Conservation (phyloP, 2,329 filamentous ascomycete species). For the Calonectria hongkongensis region DNA sequence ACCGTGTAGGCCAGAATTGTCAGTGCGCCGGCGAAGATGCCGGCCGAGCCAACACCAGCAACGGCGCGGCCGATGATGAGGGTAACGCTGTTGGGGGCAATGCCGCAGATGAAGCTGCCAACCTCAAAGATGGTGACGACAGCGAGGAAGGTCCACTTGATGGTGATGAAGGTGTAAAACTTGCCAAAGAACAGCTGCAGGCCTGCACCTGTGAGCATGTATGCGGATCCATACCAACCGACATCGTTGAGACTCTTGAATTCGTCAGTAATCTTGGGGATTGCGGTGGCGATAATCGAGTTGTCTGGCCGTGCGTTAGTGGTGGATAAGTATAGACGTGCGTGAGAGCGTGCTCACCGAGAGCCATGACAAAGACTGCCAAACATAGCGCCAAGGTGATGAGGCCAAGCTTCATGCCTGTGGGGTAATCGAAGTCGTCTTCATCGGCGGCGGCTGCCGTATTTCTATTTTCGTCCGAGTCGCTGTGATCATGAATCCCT, state of each 20-base stretch:
- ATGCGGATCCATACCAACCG: constrained; percentile 69
- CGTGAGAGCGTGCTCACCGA: constrained; percentile 53
- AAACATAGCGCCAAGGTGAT: constrained; percentile 63
- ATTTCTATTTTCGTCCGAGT: constrained; percentile 1
- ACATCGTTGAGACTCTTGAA: constrained; percentile 68
- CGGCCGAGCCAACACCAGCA: constrained; percentile 64
- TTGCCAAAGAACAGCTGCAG: constrained; percentile 65
- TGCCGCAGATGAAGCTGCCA: constrained; percentile 64
- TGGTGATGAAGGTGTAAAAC: constrained; percentile 66
- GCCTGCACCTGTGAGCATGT: constrained; percentile 64
- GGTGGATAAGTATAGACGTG: background rate
- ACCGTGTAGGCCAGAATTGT: constrained; percentile 65
- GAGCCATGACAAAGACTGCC: constrained; percentile 64
- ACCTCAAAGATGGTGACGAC: constrained; percentile 65
- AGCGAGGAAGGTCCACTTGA: constrained; percentile 64
- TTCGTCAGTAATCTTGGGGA: constrained; percentile 65
- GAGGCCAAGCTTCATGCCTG: constrained; percentile 54
- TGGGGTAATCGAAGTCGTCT: constrained; percentile 48
- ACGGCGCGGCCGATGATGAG: constrained; percentile 62
- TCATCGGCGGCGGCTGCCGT: constrained; percentile 15
- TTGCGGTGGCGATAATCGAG: constrained; percentile 66
- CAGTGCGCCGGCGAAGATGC: constrained; percentile 66
- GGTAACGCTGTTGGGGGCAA: constrained; percentile 56
- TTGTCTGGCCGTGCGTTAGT: constrained; percentile 55
- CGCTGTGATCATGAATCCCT: constrained; percentile 24